A percentile compares a stretch with the other conserved stretches of the same genome.
Evolutionary conservation across 345 rosid species (phyloP).

Genomic region (Pelargonium nanum): DNA sequence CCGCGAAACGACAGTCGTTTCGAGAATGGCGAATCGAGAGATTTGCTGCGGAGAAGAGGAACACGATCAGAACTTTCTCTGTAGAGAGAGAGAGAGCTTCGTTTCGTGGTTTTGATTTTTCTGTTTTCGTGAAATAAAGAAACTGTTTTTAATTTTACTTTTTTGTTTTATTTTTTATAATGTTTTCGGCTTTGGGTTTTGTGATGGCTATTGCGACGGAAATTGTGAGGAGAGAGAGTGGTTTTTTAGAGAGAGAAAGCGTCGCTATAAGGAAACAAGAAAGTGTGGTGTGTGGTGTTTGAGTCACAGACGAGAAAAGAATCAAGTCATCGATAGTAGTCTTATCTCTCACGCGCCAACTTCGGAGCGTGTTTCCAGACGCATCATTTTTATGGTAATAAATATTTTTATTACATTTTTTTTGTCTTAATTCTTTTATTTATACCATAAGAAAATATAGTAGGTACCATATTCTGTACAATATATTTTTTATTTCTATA

Average conservation of each 20-base stretch:
- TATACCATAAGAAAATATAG: too few relatives aligned
- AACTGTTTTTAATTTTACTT: background rate
- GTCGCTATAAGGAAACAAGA: constrained; percentile 6
- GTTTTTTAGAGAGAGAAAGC: constrained; percentile 13
- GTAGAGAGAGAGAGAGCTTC: constrained; percentile 2
- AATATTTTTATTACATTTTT: too few relatives aligned
- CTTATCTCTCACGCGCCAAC: background rate
- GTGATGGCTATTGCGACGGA: constrained; percentile 8
- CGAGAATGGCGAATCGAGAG: constrained; percentile 13
- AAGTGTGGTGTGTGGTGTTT: constrained; percentile 12
- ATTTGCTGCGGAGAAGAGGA: constrained; percentile 21
- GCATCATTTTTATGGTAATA: background rate
- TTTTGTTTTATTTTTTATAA: background rate
- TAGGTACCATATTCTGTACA: too few relatives aligned
- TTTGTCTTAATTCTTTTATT: too few relatives aligned
- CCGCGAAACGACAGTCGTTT: background rate
- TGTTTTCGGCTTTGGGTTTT: background rate
- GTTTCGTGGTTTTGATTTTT: background rate
- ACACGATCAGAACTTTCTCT: constrained; percentile 47
- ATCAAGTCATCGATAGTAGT: constrained; percentile 23
- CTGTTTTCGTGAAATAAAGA: background rate
- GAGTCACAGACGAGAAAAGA: constrained; percentile 39
- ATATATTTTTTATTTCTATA: too few relatives aligned
- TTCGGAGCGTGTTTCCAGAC: background rate
- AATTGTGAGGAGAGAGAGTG: constrained; percentile 13